Base-by-base conservation (phyloP, 192 early-diverging fungal genomes). In the Coemansia sp. region DNA sequence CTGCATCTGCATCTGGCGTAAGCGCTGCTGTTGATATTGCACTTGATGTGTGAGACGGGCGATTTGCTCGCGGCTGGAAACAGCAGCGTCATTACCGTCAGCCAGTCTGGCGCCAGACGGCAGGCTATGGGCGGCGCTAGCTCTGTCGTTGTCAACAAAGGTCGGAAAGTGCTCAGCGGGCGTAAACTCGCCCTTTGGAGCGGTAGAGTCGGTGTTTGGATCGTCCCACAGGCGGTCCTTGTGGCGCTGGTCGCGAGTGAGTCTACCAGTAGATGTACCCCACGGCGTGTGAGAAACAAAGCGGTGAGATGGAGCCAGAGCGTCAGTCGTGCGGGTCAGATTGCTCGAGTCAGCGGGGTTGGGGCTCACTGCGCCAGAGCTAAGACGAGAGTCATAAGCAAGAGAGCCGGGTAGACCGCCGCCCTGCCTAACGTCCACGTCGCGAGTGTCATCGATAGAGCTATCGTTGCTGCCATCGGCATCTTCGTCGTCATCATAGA, bases 251-350 rank as follows among this genome's bases (percentile, higher is more conserved):
- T 67, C 75, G 35, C 75, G 68, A 2, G 79, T 82, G 16, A 82
- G 75, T 31, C 79, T 45, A 0, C 79, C 79, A 0, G 79, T 77
- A 1, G 79, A 70, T 11, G 69, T 39, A 17, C 79, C 79, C 79
- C 79, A 82, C 16, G 79, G 79, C 50, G 75, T 82, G 19, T 82
- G 74, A 33, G 79, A 77, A 7, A 76, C 79, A 65, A 82, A 82
- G 4, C 75, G 70, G n/a, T 77, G 79, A 16, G 75, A 16, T 27
- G 79, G 68, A 4, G 68, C 75, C 59, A 82, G 45, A 4, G 79
- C 79, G 1, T 70, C 68, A 1, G 71, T 64, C 1, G 67, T 61
- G 31, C 65, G 46, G 2, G 69, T 62, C 11, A 45, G 21, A 29
- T 62, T 71, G 36, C 64, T 37, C 27, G 59, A 14, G 19, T 65